A percentile compares a stretch with the other conserved stretches of the same genome.
Conservation (phyloP, 2,329 filamentous ascomycete genomes). For the Fusarium temperatum region DNA sequence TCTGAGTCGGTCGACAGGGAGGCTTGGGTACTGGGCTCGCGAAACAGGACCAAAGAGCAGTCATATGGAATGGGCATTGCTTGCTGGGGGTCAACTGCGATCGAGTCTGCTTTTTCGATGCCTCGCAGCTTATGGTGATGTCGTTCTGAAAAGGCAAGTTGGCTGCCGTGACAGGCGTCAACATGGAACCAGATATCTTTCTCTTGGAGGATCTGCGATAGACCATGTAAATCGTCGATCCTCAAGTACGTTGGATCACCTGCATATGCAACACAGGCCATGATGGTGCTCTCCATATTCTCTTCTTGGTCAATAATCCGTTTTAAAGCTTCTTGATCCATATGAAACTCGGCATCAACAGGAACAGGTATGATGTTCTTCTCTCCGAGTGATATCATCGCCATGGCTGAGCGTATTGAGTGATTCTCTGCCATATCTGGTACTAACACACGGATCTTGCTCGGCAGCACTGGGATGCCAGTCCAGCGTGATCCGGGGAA, state of each 20-base stretch:
- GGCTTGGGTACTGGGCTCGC: not conserved
- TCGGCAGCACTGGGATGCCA: not conserved
- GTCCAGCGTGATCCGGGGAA: not conserved
- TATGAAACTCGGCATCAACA: not conserved
- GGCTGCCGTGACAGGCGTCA: not conserved
- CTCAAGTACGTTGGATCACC: not conserved
- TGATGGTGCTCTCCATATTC: rapidly evolving
- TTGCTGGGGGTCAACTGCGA: not conserved
- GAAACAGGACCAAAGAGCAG: not conserved
- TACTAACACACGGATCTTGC: not conserved
- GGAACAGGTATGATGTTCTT: not conserved
- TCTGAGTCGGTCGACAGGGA: not conserved
- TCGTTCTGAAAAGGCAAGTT: not conserved
- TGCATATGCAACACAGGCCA: not conserved
- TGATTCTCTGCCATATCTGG: not conserved
- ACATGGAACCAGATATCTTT: not conserved
- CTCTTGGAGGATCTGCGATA: not conserved
- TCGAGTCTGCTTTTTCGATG: not conserved
- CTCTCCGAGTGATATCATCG: not conserved
- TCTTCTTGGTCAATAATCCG: not conserved
- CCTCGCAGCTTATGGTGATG: not conserved
- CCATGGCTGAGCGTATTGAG: not conserved
- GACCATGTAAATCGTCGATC: not conserved
- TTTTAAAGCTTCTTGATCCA: not conserved
- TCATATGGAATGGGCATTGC: not conserved